Base-by-base conservation (phyloP, 2,329 filamentous ascomycete species). In the Torrubiella hemipterigena region DNA sequence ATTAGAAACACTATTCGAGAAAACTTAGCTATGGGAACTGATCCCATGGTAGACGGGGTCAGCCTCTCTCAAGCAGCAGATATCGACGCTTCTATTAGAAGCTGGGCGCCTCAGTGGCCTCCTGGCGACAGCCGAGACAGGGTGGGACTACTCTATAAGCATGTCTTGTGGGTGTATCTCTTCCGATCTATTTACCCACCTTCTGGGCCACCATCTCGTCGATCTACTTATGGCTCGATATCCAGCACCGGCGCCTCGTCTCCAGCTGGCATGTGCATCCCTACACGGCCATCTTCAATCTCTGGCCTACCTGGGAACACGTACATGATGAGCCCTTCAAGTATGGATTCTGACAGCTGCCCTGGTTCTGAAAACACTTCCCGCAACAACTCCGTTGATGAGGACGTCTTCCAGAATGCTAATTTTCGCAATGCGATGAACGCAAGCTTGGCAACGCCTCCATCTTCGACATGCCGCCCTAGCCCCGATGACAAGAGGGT, bases 51-150 rank as follows among this genome's bases (percentile, higher is more conserved):
- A 25, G 77, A 86, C 51, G 86, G 85, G 47, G 66, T 70, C 16
- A 78, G 76, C 9, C 61, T 91, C 8, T 79, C 77, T 44, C 71
- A 73, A 27, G 84, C 82, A 0, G 75, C 80, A 6, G 73, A 77
- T 31, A 86, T 94, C 44, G 81, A 93, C 42, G 68, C 69, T 11
- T 76, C 71, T 5, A 77, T 94, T 31, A 69, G 76, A 6, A 67
- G 72, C 11, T 94, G 86, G 86, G 67, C 69, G 16, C 82, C 83
- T 3, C 49, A 55, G 7, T 76, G 70, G 67, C 65, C 69, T 0
- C 48, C 55, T 0, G 69, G 69, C 2, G 73, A 78, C 40, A 67
- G 62, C 41, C 65, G 73, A 13, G 61, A 71, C 30, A 55, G 62
- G 1, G 70, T 73, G 2, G 67, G 63, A 2, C 52, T 73, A 5